Conservation (phyloP, 1,284 basidiomycete species). For the Tilletia caries region DNA sequence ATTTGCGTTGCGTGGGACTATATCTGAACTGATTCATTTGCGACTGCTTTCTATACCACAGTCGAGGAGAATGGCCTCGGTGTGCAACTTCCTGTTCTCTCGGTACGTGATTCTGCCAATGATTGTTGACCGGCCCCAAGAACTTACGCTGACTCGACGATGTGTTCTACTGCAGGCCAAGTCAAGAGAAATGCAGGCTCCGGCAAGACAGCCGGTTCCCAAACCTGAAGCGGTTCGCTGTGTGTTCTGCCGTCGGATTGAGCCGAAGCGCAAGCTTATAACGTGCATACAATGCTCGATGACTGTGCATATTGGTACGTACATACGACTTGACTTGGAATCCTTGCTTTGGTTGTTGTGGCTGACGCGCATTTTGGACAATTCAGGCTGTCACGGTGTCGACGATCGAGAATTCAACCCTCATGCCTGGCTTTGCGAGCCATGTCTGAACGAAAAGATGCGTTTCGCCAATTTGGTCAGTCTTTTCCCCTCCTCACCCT, state of each 20-base stretch:
- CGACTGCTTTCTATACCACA: neutral
- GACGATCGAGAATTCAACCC: constrained; percentile 34
- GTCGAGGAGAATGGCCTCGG: constrained; percentile 33
- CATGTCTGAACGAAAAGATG: constrained; percentile 44
- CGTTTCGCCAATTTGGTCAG: constrained; percentile 15
- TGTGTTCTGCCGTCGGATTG: constrained; percentile 45
- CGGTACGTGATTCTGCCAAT: neutral
- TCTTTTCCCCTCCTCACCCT: neutral
- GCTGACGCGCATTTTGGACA: too few relatives aligned
- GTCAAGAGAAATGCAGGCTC: neutral
- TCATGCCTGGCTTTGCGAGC: constrained; percentile 43
- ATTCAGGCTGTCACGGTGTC: constrained; percentile 46
- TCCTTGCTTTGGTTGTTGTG: neutral
- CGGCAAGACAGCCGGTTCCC: neutral
- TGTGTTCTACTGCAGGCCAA: neutral
- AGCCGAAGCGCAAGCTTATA: constrained; percentile 45
- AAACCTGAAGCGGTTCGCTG: constrained; percentile 39
- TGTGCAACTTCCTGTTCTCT: constrained; percentile 17
- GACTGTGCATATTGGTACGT: constrained; percentile 4
- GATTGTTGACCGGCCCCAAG: neutral
- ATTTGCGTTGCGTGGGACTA: too few relatives aligned
- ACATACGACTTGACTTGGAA: neutral
- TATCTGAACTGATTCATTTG: neutral
- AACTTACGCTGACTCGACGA: neutral
- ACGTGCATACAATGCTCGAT: constrained; percentile 47